Conservation (phyloP, 2,329 filamentous ascomycete genomes). For the Metarhizium guizhouense region DNA sequence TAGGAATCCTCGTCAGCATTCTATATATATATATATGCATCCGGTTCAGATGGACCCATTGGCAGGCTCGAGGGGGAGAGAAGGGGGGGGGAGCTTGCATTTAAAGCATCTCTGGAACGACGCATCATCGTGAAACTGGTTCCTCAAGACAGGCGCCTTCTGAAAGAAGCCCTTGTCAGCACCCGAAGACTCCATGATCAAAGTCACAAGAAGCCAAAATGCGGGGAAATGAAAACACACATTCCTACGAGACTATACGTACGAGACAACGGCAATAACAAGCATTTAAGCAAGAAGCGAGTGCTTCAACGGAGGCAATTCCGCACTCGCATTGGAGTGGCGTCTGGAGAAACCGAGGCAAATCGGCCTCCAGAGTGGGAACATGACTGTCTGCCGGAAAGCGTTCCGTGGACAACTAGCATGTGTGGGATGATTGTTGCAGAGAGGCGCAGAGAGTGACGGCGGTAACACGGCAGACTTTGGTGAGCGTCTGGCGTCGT, state of each 20-base stretch:
- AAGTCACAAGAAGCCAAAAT: not conserved
- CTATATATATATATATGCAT: not conserved
- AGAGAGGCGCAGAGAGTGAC: too few species aligned
- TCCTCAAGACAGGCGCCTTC: constrained; percentile 38
- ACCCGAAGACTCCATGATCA: constrained; percentile 33
- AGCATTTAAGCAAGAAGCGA: not conserved
- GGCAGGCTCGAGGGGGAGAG: too few species aligned
- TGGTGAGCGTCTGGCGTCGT: too few species aligned
- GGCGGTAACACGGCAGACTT: not conserved
- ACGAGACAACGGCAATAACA: not conserved
- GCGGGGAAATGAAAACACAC: not conserved
- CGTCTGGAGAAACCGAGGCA: not conserved
- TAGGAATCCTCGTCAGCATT: constrained; percentile 14
- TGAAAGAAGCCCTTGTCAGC: constrained; percentile 48
- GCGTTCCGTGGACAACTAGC: not conserved
- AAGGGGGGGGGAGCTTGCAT: constrained; percentile 25
- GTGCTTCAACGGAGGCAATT: not conserved
- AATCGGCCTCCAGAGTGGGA: not conserved
- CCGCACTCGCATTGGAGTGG: not conserved
- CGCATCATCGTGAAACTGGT: constrained; percentile 48
- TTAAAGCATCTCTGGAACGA: constrained; percentile 42
- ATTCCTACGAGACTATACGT: not conserved
- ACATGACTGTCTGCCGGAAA: not conserved
- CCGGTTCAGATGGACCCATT: too few species aligned
- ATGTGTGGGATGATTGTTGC: not conserved